These are phyloP conservation scores for Hypseocharis bilobata DNA, from an alignment of 441 rosid species.

Conservation along the genomic window DNA sequence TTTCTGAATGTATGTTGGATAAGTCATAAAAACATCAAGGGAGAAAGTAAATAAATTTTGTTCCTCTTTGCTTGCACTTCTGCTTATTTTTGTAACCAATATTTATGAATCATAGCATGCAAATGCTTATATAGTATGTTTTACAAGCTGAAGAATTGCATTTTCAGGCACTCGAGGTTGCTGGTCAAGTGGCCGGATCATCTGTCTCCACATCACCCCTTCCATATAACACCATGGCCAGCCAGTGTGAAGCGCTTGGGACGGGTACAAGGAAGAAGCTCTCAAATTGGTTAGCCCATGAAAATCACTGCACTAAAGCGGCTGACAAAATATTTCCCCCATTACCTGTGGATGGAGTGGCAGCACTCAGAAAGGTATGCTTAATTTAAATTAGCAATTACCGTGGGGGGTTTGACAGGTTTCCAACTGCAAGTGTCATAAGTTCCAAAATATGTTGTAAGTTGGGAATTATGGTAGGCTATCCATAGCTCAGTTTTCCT, in stretches of 20 bases:
- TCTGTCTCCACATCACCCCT: slow-evolving; percentile 73
- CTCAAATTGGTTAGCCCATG: slow-evolving; percentile 76
- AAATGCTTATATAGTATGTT: neutral
- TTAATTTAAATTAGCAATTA: too few species aligned
- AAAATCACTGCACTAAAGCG: slow-evolving; percentile 36
- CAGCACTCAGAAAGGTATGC: slow-evolving; percentile 36
- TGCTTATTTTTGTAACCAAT: too few species aligned
- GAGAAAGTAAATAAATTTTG: too few species aligned
- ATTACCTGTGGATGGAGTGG: slow-evolving; percentile 22
- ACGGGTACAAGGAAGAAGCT: slow-evolving; percentile 71
- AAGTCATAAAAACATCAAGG: too few species aligned
- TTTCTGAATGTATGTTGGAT: too few species aligned
- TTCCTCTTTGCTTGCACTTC: too few species aligned
- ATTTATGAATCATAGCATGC: neutral
- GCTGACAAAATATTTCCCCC: slow-evolving; percentile 23
- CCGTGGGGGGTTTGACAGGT: too few species aligned
- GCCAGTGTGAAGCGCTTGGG: slow-evolving; percentile 80
- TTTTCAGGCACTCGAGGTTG: slow-evolving; percentile 80
- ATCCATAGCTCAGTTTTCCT: too few species aligned
- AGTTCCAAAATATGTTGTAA: too few species aligned
- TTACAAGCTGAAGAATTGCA: neutral
- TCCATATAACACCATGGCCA: slow-evolving; percentile 66
- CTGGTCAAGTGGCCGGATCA: slow-evolving; percentile 84
- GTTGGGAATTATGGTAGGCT: too few species aligned
- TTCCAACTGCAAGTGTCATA: too few species aligned